Conservation (phyloP, 169 alveolate species). For the Toxoplasma gondii region DNA sequence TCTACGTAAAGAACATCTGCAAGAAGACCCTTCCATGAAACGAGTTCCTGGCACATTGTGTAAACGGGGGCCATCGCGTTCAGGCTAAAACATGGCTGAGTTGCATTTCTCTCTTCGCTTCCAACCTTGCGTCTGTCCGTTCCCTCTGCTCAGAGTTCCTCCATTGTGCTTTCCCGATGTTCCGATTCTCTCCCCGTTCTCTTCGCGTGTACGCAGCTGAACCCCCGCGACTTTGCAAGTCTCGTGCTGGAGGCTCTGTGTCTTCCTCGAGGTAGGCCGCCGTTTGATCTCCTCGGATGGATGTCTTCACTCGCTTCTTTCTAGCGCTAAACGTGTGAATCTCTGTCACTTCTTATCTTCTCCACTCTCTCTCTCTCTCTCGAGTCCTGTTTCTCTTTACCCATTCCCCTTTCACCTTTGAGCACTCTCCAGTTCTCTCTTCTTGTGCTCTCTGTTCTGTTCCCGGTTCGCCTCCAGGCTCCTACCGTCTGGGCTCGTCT, state of each 20-base stretch:
- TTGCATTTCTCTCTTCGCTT: background rate
- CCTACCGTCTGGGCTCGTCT: background rate
- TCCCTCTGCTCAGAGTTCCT: no score
- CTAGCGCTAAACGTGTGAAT: no score
- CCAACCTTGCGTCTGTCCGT: background rate
- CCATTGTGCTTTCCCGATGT: background rate
- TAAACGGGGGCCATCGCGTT: no score
- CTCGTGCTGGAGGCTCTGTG: background rate
- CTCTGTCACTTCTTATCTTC: no score
- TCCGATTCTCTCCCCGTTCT: background rate
- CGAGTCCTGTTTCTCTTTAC: no score
- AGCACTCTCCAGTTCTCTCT: background rate
- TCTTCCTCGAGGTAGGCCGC: background rate
- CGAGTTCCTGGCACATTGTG: no score
- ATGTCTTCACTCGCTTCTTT: no score
- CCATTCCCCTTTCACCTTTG: no score
- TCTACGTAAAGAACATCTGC: no score
- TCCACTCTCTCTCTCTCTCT: no score
- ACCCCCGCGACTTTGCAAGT: background rate
- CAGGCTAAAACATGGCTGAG: background rate
- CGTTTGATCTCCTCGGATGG: background rate
- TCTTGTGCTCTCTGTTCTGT: background rate
- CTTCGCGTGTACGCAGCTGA: background rate
- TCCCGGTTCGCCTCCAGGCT: background rate
- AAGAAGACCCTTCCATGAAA: no score